These are phyloP conservation scores for Lipomyces chichibuensis DNA, from an alignment of 805 yeast species.

Conservation along the genomic window DNA sequence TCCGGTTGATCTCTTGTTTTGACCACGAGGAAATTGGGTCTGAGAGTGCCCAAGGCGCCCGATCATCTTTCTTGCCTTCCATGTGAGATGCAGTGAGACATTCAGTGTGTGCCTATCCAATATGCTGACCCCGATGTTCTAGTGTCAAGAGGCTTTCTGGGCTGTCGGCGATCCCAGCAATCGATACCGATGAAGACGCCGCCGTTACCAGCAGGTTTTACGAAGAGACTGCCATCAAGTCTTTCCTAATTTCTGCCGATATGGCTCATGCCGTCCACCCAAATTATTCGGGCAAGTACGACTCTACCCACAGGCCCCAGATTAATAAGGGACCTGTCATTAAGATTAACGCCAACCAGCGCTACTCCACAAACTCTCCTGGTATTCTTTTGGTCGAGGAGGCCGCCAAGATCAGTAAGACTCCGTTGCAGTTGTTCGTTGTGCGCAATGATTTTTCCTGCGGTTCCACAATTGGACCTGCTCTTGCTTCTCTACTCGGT, in stretches of 20 bases:
- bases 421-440: constrained; percentile 92
- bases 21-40: constrained; percentile 98
- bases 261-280: constrained; percentile 99
- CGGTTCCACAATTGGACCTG: constrained; percentile 96
- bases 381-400: constrained; percentile 79
- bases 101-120: not conserved
- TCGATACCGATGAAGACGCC: constrained; percentile 40
- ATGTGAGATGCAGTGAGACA: constrained; percentile 42
- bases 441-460: constrained; percentile 91
- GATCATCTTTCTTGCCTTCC: constrained; percentile 85
- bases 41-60: constrained; percentile 93
- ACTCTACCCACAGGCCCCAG: constrained; percentile 73
- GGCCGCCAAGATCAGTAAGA: constrained; percentile 64
- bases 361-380: constrained; percentile 90
- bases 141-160: constrained; percentile 33
- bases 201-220: constrained; percentile 9
- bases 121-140: not conserved
- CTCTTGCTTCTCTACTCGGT: constrained; percentile 69
- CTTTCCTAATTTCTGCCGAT: constrained; percentile 89
- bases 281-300: constrained; percentile 77
- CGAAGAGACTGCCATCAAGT: constrained; percentile 50
- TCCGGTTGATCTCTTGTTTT: constrained; percentile 77
- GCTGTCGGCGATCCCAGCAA: constrained; percentile 39
- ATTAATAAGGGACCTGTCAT: constrained; percentile 90
- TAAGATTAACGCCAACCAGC: constrained; percentile 91